Base-by-base conservation (phyloP, 176 grass and related monocot species). In the Bonia amplexicaulis region DNA sequence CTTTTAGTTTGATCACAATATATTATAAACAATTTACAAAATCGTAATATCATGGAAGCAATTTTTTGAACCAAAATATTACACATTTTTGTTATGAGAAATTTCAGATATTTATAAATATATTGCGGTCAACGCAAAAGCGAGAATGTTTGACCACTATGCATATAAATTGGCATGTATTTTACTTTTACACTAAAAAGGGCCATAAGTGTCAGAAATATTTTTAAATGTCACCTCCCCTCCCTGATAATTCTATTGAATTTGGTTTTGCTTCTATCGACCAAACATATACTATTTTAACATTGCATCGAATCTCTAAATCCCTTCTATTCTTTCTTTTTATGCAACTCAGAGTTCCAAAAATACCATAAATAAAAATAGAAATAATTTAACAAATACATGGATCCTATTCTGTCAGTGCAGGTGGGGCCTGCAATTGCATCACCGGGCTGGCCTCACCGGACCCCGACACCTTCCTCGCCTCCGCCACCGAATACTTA, bases 341-440 rank as follows among this genome's bases (percentile, higher is more conserved):
- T 20, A 6, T 11, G 16, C 4, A 35, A 54, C 0, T 0, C 52
- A 3, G 11, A 76, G 20, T 57, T 76, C 54, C 0, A 10, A 58
- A 23, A 9, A 1, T 59, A 12, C 6, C 37, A 6, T 60, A 2
- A 22, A 47, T 47, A 64, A 47, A 22, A 29, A 11, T n/a, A 37
- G 6, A 66, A 2, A 77, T 42, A 48, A n/a, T 46, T 60, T 13
- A 13, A 44, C 74, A 41, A 73, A 27, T 57, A 17, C 3, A 13
- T 48, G 64, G 31, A 5, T 35, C 19, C 29, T 60, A 5, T 31
- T 26, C 1, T 74, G 6, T 35, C 58, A 77, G 29, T 87, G 88
- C 31, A 93, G 97, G 93, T 47, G 90, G 93, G 62, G 42, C 78
- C 41, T 85, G 90, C 81, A 90, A 87, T 11, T 90, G 90, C 84